Evolutionary conservation across 1,139 yeast species (phyloP).

Genomic region (Saccharomyces hybrid): DNA sequence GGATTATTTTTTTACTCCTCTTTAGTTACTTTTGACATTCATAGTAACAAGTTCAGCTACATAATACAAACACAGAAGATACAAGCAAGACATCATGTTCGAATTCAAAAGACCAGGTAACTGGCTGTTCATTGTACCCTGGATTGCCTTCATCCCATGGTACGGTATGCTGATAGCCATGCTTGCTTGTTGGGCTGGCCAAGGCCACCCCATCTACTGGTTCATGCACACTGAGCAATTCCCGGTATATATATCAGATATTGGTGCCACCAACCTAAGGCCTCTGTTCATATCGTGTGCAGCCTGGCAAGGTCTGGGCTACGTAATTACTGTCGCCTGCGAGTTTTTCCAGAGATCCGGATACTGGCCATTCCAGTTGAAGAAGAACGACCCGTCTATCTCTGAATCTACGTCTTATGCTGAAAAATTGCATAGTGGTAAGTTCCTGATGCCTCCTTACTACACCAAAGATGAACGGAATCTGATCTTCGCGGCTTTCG

Average conservation of each 20-base stretch:
- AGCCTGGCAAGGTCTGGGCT: conserved; percentile 72
- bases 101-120: conserved; percentile 27
- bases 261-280: conserved; percentile 78
- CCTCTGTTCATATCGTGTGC: conserved; percentile 79
- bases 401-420: conserved; percentile 8
- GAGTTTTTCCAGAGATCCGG: conserved; percentile 30
- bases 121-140: conserved; percentile 44
- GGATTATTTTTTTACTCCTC: not conserved
- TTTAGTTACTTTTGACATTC: not conserved
- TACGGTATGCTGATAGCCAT: conserved; percentile 73
- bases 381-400: conserved; percentile 5
- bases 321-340: conserved; percentile 46
- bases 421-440: conserved; percentile 10
- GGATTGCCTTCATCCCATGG: conserved; percentile 54
- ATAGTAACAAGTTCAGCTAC: not conserved
- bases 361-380: conserved; percentile 7
- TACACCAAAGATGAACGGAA: conserved; percentile 35
- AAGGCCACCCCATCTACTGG: conserved; percentile 66
- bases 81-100: not conserved
- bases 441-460: conserved; percentile 33
- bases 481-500: conserved; percentile 30
- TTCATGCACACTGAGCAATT: conserved; percentile 45
- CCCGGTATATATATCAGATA: conserved; percentile 73
- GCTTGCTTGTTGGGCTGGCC: conserved; percentile 64
- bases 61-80: not conserved